A percentile compares a stretch with the other conserved stretches of the same genome.
Evolutionary conservation across 2,329 filamentous ascomycete genomes (phyloP).

Genomic region (Colletotrichum sp.): DNA sequence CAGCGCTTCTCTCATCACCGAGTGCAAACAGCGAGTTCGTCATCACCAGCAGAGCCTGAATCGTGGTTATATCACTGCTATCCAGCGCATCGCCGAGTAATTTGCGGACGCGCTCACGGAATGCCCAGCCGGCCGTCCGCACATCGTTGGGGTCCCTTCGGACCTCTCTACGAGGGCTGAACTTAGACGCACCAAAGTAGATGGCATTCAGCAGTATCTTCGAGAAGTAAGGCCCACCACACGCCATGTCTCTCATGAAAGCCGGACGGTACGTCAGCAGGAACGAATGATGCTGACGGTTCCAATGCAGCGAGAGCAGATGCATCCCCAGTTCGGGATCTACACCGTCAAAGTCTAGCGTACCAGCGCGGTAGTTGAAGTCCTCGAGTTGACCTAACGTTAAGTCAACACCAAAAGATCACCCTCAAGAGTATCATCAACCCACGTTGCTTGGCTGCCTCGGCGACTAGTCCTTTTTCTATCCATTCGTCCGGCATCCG

Average conservation of each 20-base stretch:
- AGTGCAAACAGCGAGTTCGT: constrained; percentile 54
- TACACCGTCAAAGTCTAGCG: constrained; percentile 61
- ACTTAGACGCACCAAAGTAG: constrained; percentile 50
- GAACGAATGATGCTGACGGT: constrained; percentile 54
- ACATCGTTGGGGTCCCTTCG: constrained; percentile 49
- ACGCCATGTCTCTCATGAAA: constrained; percentile 59
- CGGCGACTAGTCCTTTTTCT: constrained; percentile 49
- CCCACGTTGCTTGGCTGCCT: constrained; percentile 48
- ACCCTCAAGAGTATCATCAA: not conserved
- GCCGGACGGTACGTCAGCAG: constrained; percentile 56
- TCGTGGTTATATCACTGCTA: constrained; percentile 56
- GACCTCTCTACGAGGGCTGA: constrained; percentile 48
- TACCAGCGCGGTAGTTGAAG: constrained; percentile 47
- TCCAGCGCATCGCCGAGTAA: constrained; percentile 51
- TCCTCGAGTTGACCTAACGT: constrained; percentile 49
- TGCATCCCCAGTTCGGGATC: constrained; percentile 57
- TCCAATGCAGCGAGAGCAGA: constrained; percentile 56
- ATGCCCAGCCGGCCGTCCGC: constrained; percentile 52
- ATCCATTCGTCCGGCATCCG: constrained; percentile 43
- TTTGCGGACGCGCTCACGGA: constrained; percentile 48
- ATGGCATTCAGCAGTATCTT: constrained; percentile 61
- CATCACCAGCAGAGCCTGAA: constrained; percentile 58
- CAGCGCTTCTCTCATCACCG: constrained; percentile 53
- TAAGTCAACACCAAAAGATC: not conserved
- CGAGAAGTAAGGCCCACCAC: constrained; percentile 60